Evolutionary conservation across 306 rosid genomes (phyloP), one percentile per base, ranked within the genome.

Genomic region (Cucurbita ficifolia): DNA sequence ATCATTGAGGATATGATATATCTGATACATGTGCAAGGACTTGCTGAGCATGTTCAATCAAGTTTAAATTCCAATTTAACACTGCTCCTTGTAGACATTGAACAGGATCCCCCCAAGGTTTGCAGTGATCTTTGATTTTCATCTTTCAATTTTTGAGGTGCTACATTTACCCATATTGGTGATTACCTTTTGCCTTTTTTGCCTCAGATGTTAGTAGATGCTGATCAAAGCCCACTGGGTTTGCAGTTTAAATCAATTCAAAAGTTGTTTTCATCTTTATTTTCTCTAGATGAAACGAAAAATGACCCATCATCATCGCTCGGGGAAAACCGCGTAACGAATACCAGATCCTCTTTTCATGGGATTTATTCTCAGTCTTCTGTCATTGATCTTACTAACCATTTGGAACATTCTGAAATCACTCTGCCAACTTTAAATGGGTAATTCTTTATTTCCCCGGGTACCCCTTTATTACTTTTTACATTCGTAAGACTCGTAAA

Each of bases 1-100:
- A 77, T 90, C 76, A 88, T 92, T 72, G 96, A 87, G 54, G 96
- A 90, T n/a, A 92, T 92, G 98, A 85, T 92, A 59, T 92, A 92
- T 87, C 75, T 92, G 74, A 69, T 88, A 40, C 92, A 92, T 63
- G 29, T 80, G 1, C 80, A 72, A 40, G 95, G 80, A 64, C 76
- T 92, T 12, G 80, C 83, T 38, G 80, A 84, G 24, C 77, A 81
- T 78, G 81, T 83, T 53, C 70, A 70, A 18, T 86, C 86, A 49
- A 82, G 81, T 77, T 78, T 92, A 73, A 74, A 79, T 79, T 81
- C 87, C n/a, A 82, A 85, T 74, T 21, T 16, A 16, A 75, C 75
- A 18, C 84, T 92, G 55, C 74, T 77, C 78, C 87, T 89, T 76
- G 98, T 90, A 59, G 98, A 92, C 82, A 87, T 92, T 58, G 84